Conservation (phyloP, 208 protist genomes). For the Angomonas deanei region DNA sequence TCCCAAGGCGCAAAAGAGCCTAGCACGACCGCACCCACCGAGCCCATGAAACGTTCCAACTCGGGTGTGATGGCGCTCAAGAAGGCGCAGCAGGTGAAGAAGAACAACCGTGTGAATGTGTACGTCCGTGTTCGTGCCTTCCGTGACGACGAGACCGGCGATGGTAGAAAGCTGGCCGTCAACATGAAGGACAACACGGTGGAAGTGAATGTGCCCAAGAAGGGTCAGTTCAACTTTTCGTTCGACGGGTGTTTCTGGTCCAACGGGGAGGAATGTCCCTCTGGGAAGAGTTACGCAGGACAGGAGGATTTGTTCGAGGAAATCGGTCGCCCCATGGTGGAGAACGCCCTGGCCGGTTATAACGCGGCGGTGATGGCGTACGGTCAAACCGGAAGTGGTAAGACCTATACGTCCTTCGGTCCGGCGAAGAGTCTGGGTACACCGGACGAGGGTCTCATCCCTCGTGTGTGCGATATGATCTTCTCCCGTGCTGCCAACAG, state of each 20-base stretch:
- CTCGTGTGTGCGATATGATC: constrained; percentile 66
- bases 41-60: constrained; percentile 33
- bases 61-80: constrained; percentile 28
- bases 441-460: constrained; percentile 51
- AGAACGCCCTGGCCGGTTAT: constrained; percentile 74
- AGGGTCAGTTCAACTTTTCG: constrained; percentile 72
- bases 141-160: constrained; percentile 33
- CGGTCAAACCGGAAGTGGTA: constrained; percentile 93
- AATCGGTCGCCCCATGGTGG: constrained; percentile 74
- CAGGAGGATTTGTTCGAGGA: constrained; percentile 88
- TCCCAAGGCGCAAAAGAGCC: constrained; percentile 36
- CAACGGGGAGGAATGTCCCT: constrained; percentile 43
- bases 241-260: constrained; percentile 94
- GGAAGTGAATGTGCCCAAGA: constrained; percentile 61
- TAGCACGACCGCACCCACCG: constrained; percentile 23
- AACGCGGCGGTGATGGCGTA: constrained; percentile 92
- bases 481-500: constrained; percentile 29
- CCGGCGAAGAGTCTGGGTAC: constrained; percentile 42
- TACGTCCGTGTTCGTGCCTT: constrained; percentile 85
- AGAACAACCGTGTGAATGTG: constrained; percentile 74
- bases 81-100: constrained; percentile 34
- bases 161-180: constrained; percentile 37
- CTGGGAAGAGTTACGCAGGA: constrained; percentile 32
- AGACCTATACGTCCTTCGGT: constrained; percentile 90
- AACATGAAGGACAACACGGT: constrained; percentile 67